phyloP scores from a whole-genome alignment of 2,329 filamentous ascomycete species.

The Ophiostoma sp. region DNA sequence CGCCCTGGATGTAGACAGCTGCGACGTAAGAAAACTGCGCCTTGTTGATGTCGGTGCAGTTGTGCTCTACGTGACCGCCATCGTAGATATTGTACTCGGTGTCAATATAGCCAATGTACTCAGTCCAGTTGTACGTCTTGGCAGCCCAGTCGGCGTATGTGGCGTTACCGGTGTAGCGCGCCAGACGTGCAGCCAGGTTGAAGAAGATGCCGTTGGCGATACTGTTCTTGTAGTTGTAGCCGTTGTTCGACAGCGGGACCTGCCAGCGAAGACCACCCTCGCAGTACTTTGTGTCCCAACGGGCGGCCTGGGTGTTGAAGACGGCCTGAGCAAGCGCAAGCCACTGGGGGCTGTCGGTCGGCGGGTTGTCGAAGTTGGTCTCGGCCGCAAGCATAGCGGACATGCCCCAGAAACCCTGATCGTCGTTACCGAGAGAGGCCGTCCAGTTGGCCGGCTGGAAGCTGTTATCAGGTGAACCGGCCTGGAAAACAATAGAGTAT shows the following conservation, averaged over 20 bases:
- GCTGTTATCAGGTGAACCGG: conserved; percentile 40
- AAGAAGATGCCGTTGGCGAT: conserved; percentile 60
- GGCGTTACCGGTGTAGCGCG: conserved; percentile 60
- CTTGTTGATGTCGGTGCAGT: conserved; percentile 57
- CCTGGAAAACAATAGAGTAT: conserved; percentile 41
- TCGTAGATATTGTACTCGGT: conserved; percentile 56
- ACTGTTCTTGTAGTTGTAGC: conserved; percentile 63
- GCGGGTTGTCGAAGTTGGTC: conserved; percentile 44
- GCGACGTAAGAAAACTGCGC: conserved; percentile 64
- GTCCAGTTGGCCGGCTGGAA: conserved; percentile 47
- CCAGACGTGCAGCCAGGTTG: conserved; percentile 62
- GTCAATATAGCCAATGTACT: conserved; percentile 52
- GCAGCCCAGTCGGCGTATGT: conserved; percentile 60
- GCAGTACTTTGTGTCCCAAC: conserved; percentile 60
- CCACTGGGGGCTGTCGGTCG: conserved; percentile 41
- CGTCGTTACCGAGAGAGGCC: conserved; percentile 49
- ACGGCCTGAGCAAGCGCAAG: conserved; percentile 53
- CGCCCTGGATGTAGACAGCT: conserved; percentile 56
- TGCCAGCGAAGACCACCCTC: conserved; percentile 63
- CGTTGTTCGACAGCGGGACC: conserved; percentile 56
- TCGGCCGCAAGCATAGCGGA: conserved; percentile 54
- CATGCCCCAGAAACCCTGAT: conserved; percentile 56
- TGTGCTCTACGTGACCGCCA: conserved; percentile 51
- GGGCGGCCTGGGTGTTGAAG: conserved; percentile 47
- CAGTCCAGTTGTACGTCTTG: conserved; percentile 58